Evolutionary conservation across 352 stramenopile species (phyloP), one percentile per base, ranked within the genome.

Genomic region (Globisporangium abappressorium): DNA sequence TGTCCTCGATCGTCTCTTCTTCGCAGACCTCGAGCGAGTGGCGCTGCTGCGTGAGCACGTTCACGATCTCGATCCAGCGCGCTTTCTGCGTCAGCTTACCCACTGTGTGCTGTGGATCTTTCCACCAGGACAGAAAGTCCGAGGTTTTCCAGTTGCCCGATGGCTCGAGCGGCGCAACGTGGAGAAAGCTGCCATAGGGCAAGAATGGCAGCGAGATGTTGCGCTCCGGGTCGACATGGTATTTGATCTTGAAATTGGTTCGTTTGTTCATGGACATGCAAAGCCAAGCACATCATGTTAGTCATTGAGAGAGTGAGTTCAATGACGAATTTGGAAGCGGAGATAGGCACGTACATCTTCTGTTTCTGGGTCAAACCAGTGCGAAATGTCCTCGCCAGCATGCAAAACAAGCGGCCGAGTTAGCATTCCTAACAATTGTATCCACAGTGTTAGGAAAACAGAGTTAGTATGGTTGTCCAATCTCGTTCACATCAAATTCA

Each of bases 361-460:
- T 0, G 82, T 95, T 5, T 85, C 75, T 5, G 62, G 36, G 38
- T 97, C 85, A 68, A 98, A 98, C 93, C 93, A 98, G 65, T 98
- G 89, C 0, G 92, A 96, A 30, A 98, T 83, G 66, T 98, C 92
- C 36, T 93, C 81, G 5, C 92, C 93, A 26, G 93, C 91, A 69
- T 93, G 81, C 5, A 77, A 72, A 2, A 98, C 80, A 5, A 98
- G 72, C 51, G 87, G 85, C 59, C 97, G 81, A 7, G 89, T 89
- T 4, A 98, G 73, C 11, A 81, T 47, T 11, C 91, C 87, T 91
- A 53, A 7, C 12, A 65, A 3, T 7, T 22, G 24, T 1, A 64
- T 4, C 4, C 2, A 61, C 15, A 53, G 5, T 65, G 26, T 61
- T 20, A 63, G 30, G 30, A 33, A 33, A 33, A 33, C 30, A 33